Evolutionary conservation across 345 rosid species (phyloP).

Genomic region (Ceriops zippeliana): DNA sequence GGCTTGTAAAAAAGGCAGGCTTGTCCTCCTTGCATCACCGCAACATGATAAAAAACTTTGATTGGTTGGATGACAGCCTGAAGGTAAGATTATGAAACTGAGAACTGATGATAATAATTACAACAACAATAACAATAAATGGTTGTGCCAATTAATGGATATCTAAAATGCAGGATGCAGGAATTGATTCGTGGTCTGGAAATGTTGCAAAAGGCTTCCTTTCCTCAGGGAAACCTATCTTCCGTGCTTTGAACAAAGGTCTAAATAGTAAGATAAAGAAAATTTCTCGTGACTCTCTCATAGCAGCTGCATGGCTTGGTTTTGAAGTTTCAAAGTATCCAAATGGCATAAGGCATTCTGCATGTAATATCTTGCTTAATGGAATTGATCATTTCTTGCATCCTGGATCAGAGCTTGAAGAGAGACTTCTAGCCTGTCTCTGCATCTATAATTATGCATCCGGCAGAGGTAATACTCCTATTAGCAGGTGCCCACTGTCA

Average conservation of each 20-base stretch:
- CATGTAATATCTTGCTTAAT: slow-evolving; percentile 61
- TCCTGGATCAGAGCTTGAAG: slow-evolving; percentile 83
- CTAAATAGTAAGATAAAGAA: slow-evolving; percentile 58
- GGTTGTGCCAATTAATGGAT: background rate
- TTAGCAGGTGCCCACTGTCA: background rate
- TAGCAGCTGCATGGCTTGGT: slow-evolving; percentile 70
- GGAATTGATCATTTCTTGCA: slow-evolving; percentile 68
- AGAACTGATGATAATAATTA: too few relatives aligned
- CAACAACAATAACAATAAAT: background rate
- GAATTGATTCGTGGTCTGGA: slow-evolving; percentile 63
- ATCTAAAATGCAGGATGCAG: slow-evolving; percentile 52
- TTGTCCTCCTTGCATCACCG: slow-evolving; percentile 49
- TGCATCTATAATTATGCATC: slow-evolving; percentile 90
- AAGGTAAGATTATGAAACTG: slow-evolving; percentile 39
- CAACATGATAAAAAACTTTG: slow-evolving; percentile 69
- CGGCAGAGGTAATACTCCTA: slow-evolving; percentile 56
- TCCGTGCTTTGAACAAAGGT: slow-evolving; percentile 51
- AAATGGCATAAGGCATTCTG: slow-evolving; percentile 45
- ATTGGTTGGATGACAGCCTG: slow-evolving; percentile 73
- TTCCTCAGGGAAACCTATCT: slow-evolving; percentile 49
- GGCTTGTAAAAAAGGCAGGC: slow-evolving; percentile 88
- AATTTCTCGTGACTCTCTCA: slow-evolving; percentile 58
- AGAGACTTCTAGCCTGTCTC: slow-evolving; percentile 72
- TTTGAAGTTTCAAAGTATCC: slow-evolving; percentile 64
- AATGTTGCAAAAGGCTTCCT: slow-evolving; percentile 57